Evolutionary conservation across 225 moss, liverwort and hornwort genomes (phyloP), one percentile per base, ranked within the genome.

Genomic region (Lunularia cruciata): DNA sequence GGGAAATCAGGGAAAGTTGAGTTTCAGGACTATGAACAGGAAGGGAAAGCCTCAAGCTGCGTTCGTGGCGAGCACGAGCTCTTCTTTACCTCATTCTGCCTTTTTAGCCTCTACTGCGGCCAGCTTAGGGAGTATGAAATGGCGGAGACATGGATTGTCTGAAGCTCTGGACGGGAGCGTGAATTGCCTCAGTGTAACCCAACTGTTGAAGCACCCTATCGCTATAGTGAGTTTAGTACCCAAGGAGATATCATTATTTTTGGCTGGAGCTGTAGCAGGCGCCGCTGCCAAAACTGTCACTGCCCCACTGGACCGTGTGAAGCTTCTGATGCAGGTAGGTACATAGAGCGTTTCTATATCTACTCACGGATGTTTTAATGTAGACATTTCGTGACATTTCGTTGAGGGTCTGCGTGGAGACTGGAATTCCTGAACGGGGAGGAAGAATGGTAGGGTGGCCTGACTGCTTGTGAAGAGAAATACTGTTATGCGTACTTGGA

Each of bases 251-350:
- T 82, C 90, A 32, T 71, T 93, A 57, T 93, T 93, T 73, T 25
- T 83, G 2, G 93, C 90, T 40, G 93, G 93, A 60, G 93, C 93
- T 63, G 67, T 93, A 55, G 93, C 93, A 3, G 93, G 93, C 20
- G 93, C 88, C 54, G 93, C 85, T 59, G 90, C 93, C 23, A 93
- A 93, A 81, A 90, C 90, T 27, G 82, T 90, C 43, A 93, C 88
- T 39, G 90, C 93, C 54, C 90, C 93, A 8, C 79, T 93, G 67
- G 93, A 93, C 74, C 85, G 93, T 42, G 82, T 93, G 12, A 93
- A 93, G 65, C 86, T 90, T 52, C 80, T 93, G 9, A 93, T 93
- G 93, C 90, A 93, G 85, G 88, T 88, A 73, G 37, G 60, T 70
- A 19, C 34, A n/a, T n/a, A n/a, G n/a, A n/a, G n/a, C n/a, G n/a